Conservation (phyloP, 768 basidiomycete genomes). For the Phanerodontia chrysosporium region DNA sequence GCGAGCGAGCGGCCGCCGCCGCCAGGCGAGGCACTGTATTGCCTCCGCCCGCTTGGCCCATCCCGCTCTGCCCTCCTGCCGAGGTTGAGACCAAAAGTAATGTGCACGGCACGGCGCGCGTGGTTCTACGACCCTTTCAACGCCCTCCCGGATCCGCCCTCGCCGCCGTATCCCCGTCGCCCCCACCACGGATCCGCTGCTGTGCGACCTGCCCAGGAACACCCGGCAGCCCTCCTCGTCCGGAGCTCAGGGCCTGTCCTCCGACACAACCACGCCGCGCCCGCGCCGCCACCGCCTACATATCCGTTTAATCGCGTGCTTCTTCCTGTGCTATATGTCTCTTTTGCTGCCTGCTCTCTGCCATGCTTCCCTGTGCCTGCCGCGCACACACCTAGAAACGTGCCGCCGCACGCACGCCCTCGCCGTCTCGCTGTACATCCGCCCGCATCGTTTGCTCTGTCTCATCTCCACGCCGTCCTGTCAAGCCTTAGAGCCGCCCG, state of each 20-base stretch:
- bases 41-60: background rate
- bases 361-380: background rate
- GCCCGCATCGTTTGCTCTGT: background rate
- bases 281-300: background rate
- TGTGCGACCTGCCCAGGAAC: background rate
- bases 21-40: background rate
- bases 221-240: background rate
- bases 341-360: background rate
- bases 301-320: slow-evolving; percentile 1
- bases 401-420: background rate
- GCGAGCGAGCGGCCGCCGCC: background rate
- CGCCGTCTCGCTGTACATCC: too few relatives aligned
- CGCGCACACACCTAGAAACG: background rate
- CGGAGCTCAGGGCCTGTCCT: background rate
- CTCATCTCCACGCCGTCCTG: background rate
- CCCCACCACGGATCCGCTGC: background rate
- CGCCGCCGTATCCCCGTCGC: background rate
- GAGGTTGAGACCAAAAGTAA: background rate
- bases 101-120: background rate
- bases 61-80: background rate
- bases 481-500: too few relatives aligned
- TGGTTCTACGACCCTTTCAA: slow-evolving; percentile 3
- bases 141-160: background rate
- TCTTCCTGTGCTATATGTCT: background rate
- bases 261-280: background rate